Percentiles rank a stretch among this genome's conserved stretches.
Conservation (phyloP, 2,329 filamentous ascomycete species). For the Cladophialophora bantiana region DNA sequence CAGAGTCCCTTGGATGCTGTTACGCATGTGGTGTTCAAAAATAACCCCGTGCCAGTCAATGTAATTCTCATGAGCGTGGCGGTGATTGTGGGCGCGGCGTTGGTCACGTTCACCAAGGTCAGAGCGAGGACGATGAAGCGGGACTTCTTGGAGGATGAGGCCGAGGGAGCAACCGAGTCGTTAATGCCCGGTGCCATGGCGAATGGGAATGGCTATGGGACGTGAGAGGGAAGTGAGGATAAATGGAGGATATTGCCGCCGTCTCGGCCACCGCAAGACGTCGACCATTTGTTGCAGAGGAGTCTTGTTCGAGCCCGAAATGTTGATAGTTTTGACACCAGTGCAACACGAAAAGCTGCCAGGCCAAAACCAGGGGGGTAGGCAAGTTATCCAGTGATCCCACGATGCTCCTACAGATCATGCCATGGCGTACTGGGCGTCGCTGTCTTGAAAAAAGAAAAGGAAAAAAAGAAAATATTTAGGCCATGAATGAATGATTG, state of each 20-base stretch:
- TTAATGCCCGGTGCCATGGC: slow-evolving; percentile 36
- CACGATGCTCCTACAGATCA: not conserved
- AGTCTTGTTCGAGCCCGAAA: not conserved
- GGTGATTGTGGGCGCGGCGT: slow-evolving; percentile 66
- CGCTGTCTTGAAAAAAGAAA: not conserved
- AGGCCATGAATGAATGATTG: not conserved
- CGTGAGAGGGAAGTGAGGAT: slow-evolving; percentile 11
- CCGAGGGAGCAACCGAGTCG: slow-evolving; percentile 38
- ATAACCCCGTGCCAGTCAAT: slow-evolving; percentile 80
- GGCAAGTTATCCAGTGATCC: not conserved
- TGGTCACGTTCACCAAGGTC: slow-evolving; percentile 68
- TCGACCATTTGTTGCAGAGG: not conserved
- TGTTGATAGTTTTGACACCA: not conserved
- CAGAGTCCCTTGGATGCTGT: slow-evolving; percentile 81
- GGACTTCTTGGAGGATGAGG: slow-evolving; percentile 40
- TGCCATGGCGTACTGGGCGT: not conserved
- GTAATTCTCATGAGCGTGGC: slow-evolving; percentile 68
- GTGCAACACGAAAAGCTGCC: slow-evolving; percentile 1
- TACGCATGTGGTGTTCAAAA: slow-evolving; percentile 74
- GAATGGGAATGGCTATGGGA: slow-evolving; percentile 40
- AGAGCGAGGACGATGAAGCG: slow-evolving; percentile 50
- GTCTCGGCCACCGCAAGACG: not conserved
- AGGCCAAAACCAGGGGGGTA: not conserved
- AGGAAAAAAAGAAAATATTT: not conserved
- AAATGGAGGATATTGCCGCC: not conserved